Base-by-base conservation (phyloP, 2,329 filamentous ascomycete species). In the Penicillium vulpinum region DNA sequence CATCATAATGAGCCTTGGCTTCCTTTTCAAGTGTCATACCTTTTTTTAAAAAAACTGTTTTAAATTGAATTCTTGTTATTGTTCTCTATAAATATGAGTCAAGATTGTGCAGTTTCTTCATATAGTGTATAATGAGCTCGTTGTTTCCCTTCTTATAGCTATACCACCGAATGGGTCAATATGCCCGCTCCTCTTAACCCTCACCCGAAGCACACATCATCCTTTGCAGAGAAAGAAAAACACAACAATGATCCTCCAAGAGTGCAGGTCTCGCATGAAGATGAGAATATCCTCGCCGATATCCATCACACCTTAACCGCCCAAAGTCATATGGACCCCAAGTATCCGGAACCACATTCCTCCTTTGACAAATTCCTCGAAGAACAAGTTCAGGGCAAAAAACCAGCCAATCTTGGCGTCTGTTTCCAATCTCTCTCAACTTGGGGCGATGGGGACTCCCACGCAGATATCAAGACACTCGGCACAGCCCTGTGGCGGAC, bases 361-460 rank as follows among this genome's bases (percentile, higher is more conserved):
- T 81, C 87, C 33, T 81, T 91, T 9, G 83, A 83, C 43, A 77
- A 83, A 18, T 91, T 91, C 67, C 85, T 91, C 73, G 83, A 84
- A 33, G 84, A 88, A 63, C 88, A 88, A 2, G 85, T 88, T 63
- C 87, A 90, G 50, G 67, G 83, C 7, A 77, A 77, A 44, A 88
- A 87, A 0, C 81, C 84, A 9, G 90, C 91, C 71, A 88, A 86
- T 65, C 83, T 92, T 5, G 89, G 89, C 2, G 86, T 92, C 2
- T 78, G 90, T 6, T 92, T 87, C 76, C 88, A 87, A 71, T 81
- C 88, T 58, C 77, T 92, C 43, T 89, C 84, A 0, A 88, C 91
- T 18, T 87, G 88, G 73, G 89, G 88, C 13, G 76, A 84, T 10
- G 86, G 84, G 6, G 83, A 81, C 35, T 85, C 83, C 1, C 78